Conservation (phyloP, 2,329 filamentous ascomycete species). For the Herpotrichia juniperi region DNA sequence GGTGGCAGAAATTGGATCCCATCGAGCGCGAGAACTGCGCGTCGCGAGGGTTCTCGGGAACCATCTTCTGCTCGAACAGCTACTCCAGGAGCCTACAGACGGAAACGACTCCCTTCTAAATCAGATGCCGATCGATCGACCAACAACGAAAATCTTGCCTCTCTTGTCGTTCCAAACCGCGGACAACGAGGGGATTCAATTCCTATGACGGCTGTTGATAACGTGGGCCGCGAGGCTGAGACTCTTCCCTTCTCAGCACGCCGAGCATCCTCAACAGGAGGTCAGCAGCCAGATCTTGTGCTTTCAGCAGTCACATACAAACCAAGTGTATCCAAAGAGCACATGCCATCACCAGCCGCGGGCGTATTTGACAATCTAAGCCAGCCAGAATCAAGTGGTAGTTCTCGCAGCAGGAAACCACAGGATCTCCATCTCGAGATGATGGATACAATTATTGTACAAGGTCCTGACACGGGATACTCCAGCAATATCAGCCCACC, state of each 20-base stretch:
- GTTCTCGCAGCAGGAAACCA: slow-evolving; percentile 80
- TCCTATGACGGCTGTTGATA: slow-evolving; percentile 44
- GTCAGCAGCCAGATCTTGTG: slow-evolving; percentile 61
- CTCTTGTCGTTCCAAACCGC: slow-evolving; percentile 43
- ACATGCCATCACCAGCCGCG: slow-evolving; percentile 70
- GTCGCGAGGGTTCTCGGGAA: slow-evolving; percentile 44
- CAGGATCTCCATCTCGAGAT: slow-evolving; percentile 64
- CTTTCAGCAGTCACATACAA: slow-evolving; percentile 45
- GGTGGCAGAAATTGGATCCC: slow-evolving; percentile 52
- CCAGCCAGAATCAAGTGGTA: slow-evolving; percentile 68
- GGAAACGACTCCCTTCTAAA: slow-evolving; percentile 66
- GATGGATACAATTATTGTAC: slow-evolving; percentile 50
- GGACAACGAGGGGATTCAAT: slow-evolving; percentile 37
- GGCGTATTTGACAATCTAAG: slow-evolving; percentile 68
- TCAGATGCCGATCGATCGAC: slow-evolving; percentile 35
- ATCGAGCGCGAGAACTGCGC: slow-evolving; percentile 30
- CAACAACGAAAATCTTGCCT: slow-evolving; percentile 39
- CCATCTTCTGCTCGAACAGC: slow-evolving; percentile 57
- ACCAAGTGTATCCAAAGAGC: slow-evolving; percentile 32
- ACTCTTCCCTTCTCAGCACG: slow-evolving; percentile 44
- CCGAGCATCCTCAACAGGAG: slow-evolving; percentile 51
- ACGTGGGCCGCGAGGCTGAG: slow-evolving; percentile 49
- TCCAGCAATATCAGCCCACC: slow-evolving; percentile 60
- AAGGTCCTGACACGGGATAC: slow-evolving; percentile 42
- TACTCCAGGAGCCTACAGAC: slow-evolving; percentile 68